Base-by-base conservation (phyloP, 768 basidiomycete species). In the Lentinula lateritia region DNA sequence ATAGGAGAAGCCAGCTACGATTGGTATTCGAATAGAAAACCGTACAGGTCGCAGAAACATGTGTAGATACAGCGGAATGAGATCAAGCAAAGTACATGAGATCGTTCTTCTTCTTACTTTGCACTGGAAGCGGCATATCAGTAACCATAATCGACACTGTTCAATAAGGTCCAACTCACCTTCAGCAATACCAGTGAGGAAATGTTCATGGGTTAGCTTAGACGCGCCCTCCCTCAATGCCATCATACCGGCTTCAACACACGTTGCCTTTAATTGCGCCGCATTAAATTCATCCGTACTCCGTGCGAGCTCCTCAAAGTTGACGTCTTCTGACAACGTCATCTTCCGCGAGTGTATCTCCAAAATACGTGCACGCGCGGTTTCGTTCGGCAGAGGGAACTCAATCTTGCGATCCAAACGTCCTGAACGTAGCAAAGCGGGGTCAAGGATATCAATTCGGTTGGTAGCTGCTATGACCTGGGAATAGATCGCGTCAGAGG, bases 41-140 rank as follows among this genome's bases (percentile, higher is more conserved):
- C 42, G 46, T n/a, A 35, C 9, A 48, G 43, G 41, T 58, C 38
- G 43, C 39, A 16, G 39, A 28, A 56, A 56, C 35, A 43, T 35
- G 39, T n/a, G 39, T 38, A 56, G 28, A 43, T 43, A 58, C 32
- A 46, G 34, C 23, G 43, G n/a, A 18, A 42, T 23, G 42, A 64
- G 61, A 62, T 78, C 89, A 94, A 53, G 92, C 92, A 74, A 93
- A 94, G 78, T 94, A 94, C 85, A 93, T 87, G 71, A 98, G 87
- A 70, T 93, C 89, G 71, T 98, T 98, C 86, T 98, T 98, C 87
- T 99, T 99, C 88, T 98, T 95, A 76, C 93, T 93, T 84, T 98
- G 96, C 61, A 98, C 89, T 98, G 74, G 55, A 72, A 63, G 52
- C 65, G 67, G 65, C 38, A 43, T 38, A 65, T 75, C 53, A 74